A percentile compares a stretch with the other conserved stretches of the same genome.
Evolutionary conservation across 345 rosid genomes (phyloP).

Genomic region (Streptanthus diversifolius): DNA sequence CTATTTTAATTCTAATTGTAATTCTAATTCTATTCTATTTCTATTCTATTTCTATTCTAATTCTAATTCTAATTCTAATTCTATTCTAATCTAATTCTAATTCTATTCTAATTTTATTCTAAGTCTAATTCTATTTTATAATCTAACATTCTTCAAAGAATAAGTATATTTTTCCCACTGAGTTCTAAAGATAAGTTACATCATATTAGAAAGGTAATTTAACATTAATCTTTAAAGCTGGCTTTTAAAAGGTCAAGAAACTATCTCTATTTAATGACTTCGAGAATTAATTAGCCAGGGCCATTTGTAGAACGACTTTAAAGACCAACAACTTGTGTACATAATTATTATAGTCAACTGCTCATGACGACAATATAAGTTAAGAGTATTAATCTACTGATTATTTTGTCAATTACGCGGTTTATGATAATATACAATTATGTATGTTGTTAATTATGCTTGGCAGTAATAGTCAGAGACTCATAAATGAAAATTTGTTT

Average conservation of each 20-base stretch:
- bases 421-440: constrained; percentile 3
- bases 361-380: not conserved
- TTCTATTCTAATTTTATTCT: no score
- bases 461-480: constrained; percentile 6
- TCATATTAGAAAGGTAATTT: not conserved
- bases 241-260: constrained; percentile 23
- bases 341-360: not conserved
- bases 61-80: no score
- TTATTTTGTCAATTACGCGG: not conserved
- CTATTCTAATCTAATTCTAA: no score
- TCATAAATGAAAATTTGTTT: not conserved
- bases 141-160: not conserved
- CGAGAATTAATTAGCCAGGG: not conserved
- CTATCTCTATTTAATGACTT: not conserved
- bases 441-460: not conserved
- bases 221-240: not conserved
- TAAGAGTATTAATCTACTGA: not conserved
- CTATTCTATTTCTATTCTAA: no score
- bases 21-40: no score
- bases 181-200: not conserved
- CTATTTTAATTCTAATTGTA: no score
- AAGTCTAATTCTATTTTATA: no score
- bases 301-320: constrained; percentile 10
- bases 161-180: not conserved
- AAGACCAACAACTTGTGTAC: constrained; percentile 22